Conservation (phyloP, 176 grass and related monocot genomes). For the Raddia distichophylla region DNA sequence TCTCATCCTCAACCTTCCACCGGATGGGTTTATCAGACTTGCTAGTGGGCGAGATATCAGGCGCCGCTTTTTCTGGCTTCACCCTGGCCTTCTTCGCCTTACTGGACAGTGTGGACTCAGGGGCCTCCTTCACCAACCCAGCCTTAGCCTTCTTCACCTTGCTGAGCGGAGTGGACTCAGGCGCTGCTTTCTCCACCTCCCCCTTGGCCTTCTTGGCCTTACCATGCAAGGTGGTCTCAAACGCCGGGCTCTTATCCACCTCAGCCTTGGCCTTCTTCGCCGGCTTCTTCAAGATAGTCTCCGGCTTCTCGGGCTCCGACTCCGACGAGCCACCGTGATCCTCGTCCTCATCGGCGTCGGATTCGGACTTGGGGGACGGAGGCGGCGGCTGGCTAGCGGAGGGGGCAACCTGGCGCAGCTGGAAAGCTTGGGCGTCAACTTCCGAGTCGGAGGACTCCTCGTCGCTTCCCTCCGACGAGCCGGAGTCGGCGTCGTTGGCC, state of each 20-base stretch:
- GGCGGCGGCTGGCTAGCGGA: neutral
- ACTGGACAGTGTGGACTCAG: neutral
- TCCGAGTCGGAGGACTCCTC: slow-evolving; percentile 40
- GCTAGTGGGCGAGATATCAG: neutral
- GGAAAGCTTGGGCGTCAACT: slow-evolving; percentile 4
- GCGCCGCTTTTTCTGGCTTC: neutral
- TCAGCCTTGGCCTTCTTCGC: neutral
- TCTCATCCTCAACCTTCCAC: slow-evolving; percentile 27
- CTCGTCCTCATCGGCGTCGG: slow-evolving; percentile 3
- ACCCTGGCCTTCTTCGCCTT: slow-evolving; percentile 17
- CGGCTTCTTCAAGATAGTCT: slow-evolving; percentile 8
- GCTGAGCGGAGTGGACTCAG: neutral
- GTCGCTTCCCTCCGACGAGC: slow-evolving; percentile 1
- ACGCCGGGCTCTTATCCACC: slow-evolving; percentile 26
- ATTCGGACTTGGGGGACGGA: neutral
- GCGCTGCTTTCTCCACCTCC: neutral
- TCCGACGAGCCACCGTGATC: slow-evolving; percentile 4
- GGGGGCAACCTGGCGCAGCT: slow-evolving; percentile 14
- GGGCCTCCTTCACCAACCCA: neutral
- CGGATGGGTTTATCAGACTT: neutral
- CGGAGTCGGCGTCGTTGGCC: neutral
- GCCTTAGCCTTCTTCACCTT: slow-evolving; percentile 24
- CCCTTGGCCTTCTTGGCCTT: slow-evolving; percentile 41
- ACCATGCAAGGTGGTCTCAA: neutral
- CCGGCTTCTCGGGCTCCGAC: neutral